Base-by-base conservation (phyloP, 768 basidiomycete genomes). In the Phylloporus sp. region DNA sequence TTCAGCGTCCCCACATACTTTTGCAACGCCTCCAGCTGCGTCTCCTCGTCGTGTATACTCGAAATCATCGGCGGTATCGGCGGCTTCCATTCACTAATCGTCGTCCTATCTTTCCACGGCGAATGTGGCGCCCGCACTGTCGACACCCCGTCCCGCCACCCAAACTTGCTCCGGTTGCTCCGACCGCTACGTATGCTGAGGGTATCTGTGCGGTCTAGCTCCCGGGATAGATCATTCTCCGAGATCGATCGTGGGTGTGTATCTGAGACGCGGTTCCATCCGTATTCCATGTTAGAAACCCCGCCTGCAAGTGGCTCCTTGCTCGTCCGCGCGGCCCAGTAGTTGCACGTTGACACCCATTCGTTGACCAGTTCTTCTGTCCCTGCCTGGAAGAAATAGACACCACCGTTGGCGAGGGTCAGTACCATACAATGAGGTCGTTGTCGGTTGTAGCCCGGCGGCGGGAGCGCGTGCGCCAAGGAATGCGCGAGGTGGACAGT, bases 281-380 rank as follows among this genome's bases (percentile, higher is more conserved):
- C 97, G 64, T 98, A 97, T 69, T 99, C 97, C 90, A 98, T 95
- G 72, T 98, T 99, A 44, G 92, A 94, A 8, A 99, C 95, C 22
- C 97, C 97, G 5, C 97, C 97, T 2, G 89, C 80, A 3, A 99
- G 79, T 1, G 97, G 97, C 65, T 97, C 95, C 61, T 95, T 94
- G 69, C 91, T 93, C 50, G 85, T 90, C 40, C 97, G 79, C 2
- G 95, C 97, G 0, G 97, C 91, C 97, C 97, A 98, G 67, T 99
- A 99, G 73, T 98, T 99, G 80, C 95, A 97, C 0, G 97, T 97
- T 35, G 90, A 86, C 7, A 97, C 95, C 97, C 97, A 98, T 69
- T 99, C 97, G 61, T 90, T 89, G 45, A 97, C 94, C n/a, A 99
- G 81, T 59, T 97, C 95, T 62, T 97, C 95, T 4, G 97, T 99